Base-by-base conservation (phyloP, 2,329 filamentous ascomycete species). In the Alternaria burnsii region DNA sequence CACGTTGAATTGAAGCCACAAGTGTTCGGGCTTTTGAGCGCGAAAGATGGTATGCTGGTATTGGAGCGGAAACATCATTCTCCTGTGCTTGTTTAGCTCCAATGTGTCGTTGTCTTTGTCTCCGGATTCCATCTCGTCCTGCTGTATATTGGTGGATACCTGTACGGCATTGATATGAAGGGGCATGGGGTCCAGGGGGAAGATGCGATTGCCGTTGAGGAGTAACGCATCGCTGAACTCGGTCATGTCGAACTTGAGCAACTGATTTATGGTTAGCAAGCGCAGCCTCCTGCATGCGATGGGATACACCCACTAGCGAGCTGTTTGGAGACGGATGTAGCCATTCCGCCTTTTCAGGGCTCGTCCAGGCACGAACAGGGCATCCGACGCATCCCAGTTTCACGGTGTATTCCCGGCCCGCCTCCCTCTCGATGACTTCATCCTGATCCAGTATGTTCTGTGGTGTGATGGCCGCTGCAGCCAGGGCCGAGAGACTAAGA, bases 1-100 rank as follows among this genome's bases (percentile, higher is more conserved):
- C n/a, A 74, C 52, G n/a, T 76, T 70, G 48, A 76, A 70, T 41
- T 76, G 74, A 8, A 76, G 12, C 62, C 65, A 71, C 22, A 65
- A 46, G 40, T 63, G 54, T n/a, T 57, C 60, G 7, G 36, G 26
- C 10, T 43, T 42, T 3, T 69, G 30, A 3, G 67, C 68, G 10
- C 61, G 66, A 12, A 74, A 59, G 4, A 71, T 36, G 1, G 66
- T 65, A 42, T 75, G 71, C 59, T 71, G 64, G 30, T 74, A 76
- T 46, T 70, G 63, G 12, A 76, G 59, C 10, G 69, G 64, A 30
- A 71, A 64, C 28, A 61, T 62, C 5, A 69, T 68, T 26, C 56
- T 57, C 3, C 59, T 30, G 5, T n/a, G 41, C 59, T 51, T 68
- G 10, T 58, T 55, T 1, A 55, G 20, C n/a, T 68, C 60, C 6